Base-by-base conservation (phyloP, 1,139 yeast genomes). In the Candida buenavistaensis region DNA sequence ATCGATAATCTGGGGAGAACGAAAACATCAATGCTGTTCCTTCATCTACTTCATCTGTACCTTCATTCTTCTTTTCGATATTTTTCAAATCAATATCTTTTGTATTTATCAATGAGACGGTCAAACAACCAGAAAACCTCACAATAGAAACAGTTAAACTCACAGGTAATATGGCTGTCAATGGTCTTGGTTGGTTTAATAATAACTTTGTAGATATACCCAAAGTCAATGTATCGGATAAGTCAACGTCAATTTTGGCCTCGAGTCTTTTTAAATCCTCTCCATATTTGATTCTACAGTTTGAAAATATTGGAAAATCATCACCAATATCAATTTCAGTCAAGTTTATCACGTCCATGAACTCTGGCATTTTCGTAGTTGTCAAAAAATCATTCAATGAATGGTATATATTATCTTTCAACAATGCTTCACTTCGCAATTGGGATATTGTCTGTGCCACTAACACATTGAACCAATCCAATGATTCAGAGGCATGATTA, bases 381-480 rank as follows among this genome's bases (percentile, higher is more conserved):
- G 70, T 66, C 32, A 71, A 48, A 43, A 75, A 78, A 33, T 71
- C 75, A 49, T 83, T 81, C 37, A 92, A 64, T 2, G 90, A 81
- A 45, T 84, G 82, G 40, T 89, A 78, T 21, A 94, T 83, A 54
- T 89, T 89, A 57, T 92, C 95, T 29, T 89, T 79, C 35, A 77
- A 70, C 40, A 87, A 62, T 0, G 97, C 97, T 55, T 92, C 97
- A 14, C 81, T 75, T 40, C 99, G 72, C 41, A 89, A 73, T 48
- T 90, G 96, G 14, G 88, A 78, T 15, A 92, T 82, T 4, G 90
- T 82, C 55, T 94, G 97, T 0, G 97, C 98, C 14, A 92, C 75
- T 31, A 92, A 67, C 1, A 92, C 97, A 50, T 92, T 92, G 55
- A 92, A 88, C 98, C 99, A 92, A 57, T 92, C 98, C 37, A 92